These are phyloP conservation scores for Psidium guajava DNA, from an alignment of 345 rosid species.

Conservation along the genomic window DNA sequence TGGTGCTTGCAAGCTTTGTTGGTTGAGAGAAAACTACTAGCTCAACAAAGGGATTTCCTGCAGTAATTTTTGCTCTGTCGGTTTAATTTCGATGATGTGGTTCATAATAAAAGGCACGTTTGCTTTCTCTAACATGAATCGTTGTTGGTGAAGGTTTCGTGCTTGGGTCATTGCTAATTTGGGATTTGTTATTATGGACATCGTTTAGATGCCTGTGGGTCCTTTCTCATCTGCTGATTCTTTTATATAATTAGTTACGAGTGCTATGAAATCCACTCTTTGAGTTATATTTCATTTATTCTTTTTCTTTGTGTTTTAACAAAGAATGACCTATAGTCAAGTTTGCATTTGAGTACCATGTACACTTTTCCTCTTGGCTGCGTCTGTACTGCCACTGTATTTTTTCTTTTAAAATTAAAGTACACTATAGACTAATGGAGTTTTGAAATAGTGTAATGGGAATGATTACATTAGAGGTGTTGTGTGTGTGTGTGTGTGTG, in stretches of 20 bases:
- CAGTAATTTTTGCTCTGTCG: neutral
- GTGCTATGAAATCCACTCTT: too few species aligned
- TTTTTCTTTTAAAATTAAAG: neutral
- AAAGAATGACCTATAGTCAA: neutral
- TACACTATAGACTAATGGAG: neutral
- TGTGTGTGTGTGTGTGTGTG: neutral
- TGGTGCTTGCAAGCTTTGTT: slow-evolving; percentile 42
- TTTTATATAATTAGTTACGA: too few species aligned
- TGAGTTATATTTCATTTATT: too few species aligned
- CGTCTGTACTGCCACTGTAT: neutral
- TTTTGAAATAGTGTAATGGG: neutral
- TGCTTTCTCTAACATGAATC: too few species aligned
- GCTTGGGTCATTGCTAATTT: too few species aligned
- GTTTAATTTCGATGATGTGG: neutral
- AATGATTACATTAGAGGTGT: neutral
- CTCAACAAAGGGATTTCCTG: slow-evolving; percentile 77
- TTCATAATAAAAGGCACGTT: neutral
- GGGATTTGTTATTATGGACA: too few species aligned
- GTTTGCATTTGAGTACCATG: neutral
- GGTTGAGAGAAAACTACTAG: slow-evolving; percentile 16
- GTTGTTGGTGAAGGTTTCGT: too few species aligned
- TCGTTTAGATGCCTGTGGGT: too few species aligned
- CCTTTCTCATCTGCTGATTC: too few species aligned
- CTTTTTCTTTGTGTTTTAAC: too few species aligned
- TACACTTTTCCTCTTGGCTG: neutral